A percentile compares a stretch with the other conserved stretches of the same genome.
These are phyloP conservation scores for Ananas comosus DNA, from an alignment of 176 grass and related monocot genomes.

Conservation along the genomic window DNA sequence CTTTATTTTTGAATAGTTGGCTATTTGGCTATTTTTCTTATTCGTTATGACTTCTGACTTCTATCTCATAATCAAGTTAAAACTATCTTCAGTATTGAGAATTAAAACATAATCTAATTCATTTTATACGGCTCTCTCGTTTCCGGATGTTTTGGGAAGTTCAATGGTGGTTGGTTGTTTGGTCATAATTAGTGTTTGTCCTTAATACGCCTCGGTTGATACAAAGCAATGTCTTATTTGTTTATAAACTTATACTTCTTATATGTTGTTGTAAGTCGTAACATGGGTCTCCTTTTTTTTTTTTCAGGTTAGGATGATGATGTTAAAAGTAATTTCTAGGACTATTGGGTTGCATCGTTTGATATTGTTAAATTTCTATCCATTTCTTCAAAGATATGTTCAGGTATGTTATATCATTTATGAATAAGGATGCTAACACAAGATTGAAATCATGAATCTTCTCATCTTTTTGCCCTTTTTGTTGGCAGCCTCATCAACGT, in stretches of 20 bases:
- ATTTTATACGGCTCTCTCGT: too few relatives aligned
- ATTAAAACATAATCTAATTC: too few relatives aligned
- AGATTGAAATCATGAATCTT: background rate
- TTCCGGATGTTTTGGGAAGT: too few relatives aligned
- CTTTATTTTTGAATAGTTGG: background rate
- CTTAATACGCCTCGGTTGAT: too few relatives aligned
- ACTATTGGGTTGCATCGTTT: slow-evolving; percentile 79
- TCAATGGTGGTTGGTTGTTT: too few relatives aligned
- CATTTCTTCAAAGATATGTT: slow-evolving; percentile 84
- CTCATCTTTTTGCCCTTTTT: slow-evolving; percentile 2
- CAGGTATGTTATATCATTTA: slow-evolving; percentile 42
- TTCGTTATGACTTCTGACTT: too few relatives aligned
- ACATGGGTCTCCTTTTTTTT: background rate
- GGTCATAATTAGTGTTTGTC: too few relatives aligned
- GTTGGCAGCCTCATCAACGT: slow-evolving; percentile 78
- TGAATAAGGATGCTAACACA: slow-evolving; percentile 1
- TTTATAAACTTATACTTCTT: too few relatives aligned
- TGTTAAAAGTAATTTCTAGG: slow-evolving; percentile 84
- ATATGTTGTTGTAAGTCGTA: background rate
- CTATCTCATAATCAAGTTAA: too few relatives aligned
- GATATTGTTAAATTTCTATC: slow-evolving; percentile 82
- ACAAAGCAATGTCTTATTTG: too few relatives aligned
- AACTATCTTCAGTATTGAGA: slow-evolving; percentile 1
- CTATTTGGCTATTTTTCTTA: too few relatives aligned
- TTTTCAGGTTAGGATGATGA: slow-evolving; percentile 88